phyloP scores from a whole-genome alignment of 305 asterid species.

The Nicotiana rustica region DNA sequence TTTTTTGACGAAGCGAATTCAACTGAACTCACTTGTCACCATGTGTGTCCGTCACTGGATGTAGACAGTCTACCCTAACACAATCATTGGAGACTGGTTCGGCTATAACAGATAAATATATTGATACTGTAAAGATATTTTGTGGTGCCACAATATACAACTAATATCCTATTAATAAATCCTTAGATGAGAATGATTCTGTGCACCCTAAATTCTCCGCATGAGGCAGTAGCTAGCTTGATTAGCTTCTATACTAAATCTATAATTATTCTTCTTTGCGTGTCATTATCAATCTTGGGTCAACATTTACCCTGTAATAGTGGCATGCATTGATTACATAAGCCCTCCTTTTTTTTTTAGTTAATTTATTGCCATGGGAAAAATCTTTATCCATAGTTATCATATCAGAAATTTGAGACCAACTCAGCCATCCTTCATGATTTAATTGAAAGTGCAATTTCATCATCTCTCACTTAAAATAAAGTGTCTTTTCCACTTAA shows the following conservation, averaged over 20 bases:
- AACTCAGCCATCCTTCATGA: slow-evolving; percentile 46
- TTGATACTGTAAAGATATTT: background rate
- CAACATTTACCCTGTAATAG: slow-evolving; percentile 36
- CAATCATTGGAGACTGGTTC: too few relatives aligned
- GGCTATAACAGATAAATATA: background rate
- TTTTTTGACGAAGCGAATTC: too few relatives aligned
- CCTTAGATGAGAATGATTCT: background rate
- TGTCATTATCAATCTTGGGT: slow-evolving; percentile 42
- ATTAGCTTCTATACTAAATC: background rate
- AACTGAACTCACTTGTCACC: too few relatives aligned
- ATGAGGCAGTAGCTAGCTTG: slow-evolving; percentile 28
- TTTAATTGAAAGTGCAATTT: slow-evolving; percentile 50
- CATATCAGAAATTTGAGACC: slow-evolving; percentile 37
- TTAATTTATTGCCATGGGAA: slow-evolving; percentile 13
- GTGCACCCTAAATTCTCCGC: slow-evolving; percentile 10
- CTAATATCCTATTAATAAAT: background rate
- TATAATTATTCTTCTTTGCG: slow-evolving; percentile 27
- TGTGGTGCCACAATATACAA: background rate
- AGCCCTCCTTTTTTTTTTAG: slow-evolving; percentile 30
- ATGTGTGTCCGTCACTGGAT: too few relatives aligned
- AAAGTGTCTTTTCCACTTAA: slow-evolving; percentile 45
- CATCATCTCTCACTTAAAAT: slow-evolving; percentile 52
- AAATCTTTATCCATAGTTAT: slow-evolving; percentile 30
- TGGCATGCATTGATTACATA: slow-evolving; percentile 42
- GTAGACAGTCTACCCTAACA: too few relatives aligned